Evolutionary conservation across 2,329 filamentous ascomycete genomes (phyloP).

Genomic region (Zalaria sp.): DNA sequence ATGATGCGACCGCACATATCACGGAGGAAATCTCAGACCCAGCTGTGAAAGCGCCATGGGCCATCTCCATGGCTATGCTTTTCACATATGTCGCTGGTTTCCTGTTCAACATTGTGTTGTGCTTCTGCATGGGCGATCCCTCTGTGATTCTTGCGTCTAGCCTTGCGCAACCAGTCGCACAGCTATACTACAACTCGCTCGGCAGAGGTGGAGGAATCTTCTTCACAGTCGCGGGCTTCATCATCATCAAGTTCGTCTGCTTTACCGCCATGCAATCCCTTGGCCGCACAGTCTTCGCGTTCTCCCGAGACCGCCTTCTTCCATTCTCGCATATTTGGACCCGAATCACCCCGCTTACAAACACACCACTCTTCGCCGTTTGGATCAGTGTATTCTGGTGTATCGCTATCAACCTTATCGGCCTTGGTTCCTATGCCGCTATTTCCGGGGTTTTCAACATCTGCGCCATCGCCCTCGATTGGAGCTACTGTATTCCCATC

Average conservation of each 20-base stretch:
- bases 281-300: slow-evolving; percentile 40
- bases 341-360: slow-evolving; percentile 33
- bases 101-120: slow-evolving; percentile 44
- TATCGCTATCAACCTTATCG: slow-evolving; percentile 44
- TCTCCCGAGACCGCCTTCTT: slow-evolving; percentile 37
- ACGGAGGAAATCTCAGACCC: slow-evolving; percentile 39
- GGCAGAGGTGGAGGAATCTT: slow-evolving; percentile 39
- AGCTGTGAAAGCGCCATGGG: slow-evolving; percentile 38
- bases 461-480: slow-evolving; percentile 34
- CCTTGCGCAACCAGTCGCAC: slow-evolving; percentile 39
- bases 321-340: slow-evolving; percentile 35
- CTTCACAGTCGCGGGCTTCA: slow-evolving; percentile 41
- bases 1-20: slow-evolving; percentile 34
- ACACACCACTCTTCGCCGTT: slow-evolving; percentile 38
- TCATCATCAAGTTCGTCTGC: slow-evolving; percentile 45
- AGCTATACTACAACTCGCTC: slow-evolving; percentile 44
- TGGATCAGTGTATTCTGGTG: slow-evolving; percentile 42
- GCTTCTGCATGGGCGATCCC: slow-evolving; percentile 41
- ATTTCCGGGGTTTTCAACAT: slow-evolving; percentile 41
- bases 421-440: slow-evolving; percentile 39
- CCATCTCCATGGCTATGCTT: slow-evolving; percentile 40
- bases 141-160: slow-evolving; percentile 29
- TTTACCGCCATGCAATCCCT: slow-evolving; percentile 47
- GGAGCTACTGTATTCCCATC: slow-evolving; percentile 44
- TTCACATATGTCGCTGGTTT: slow-evolving; percentile 43